Base-by-base conservation (phyloP, 2,329 filamentous ascomycete species). In the Colletotrichum siamense region DNA sequence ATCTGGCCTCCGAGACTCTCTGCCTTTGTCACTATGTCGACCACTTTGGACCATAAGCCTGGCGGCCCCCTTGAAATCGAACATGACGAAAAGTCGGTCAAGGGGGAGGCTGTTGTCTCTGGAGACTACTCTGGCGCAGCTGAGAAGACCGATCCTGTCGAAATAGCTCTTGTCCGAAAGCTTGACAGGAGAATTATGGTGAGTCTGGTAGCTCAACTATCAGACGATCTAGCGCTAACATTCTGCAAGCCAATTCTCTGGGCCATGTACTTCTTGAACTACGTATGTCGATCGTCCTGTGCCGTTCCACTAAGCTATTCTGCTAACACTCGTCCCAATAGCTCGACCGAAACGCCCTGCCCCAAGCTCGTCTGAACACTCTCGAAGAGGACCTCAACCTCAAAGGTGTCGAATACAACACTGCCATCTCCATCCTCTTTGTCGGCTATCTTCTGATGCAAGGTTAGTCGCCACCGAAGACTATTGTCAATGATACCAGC, bases 391-490 rank as follows among this genome's bases (percentile, higher is more conserved):
- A 80, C 22, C 62, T 80, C 7, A 73, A 73, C 55, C 72, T 80
- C 8, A 77, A 78, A 26, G 79, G 78, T 1, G 76, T 78, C 8
- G 44, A 81, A 39, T 80, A 80, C 63, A 79, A 79, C 61, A 79
- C 77, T 0, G 76, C 76, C 7, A 77, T 80, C 15, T 79, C 77
- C 6, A 80, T 81, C 32, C 65, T 80, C 8, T 81, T 79, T 44
- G 77, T 81, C 24, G 79, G 76, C 66, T 65, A 87, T 79, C 84
- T 88, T 57, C 81, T 86, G 9, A 85, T 84, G 18, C 87, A 87
- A 55, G 82, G 82, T 30, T 79, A 77, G 74, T 3, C 71, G 4
- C 80, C 6, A 79, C 36, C 18, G 9, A n/a, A 32, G 13, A 18
- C 22, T 15, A 1, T 36, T 36, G 34, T 34, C 5, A 3, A 10